Base-by-base conservation (phyloP, 1,139 yeast genomes). In the Kodamaea ohmeri region DNA sequence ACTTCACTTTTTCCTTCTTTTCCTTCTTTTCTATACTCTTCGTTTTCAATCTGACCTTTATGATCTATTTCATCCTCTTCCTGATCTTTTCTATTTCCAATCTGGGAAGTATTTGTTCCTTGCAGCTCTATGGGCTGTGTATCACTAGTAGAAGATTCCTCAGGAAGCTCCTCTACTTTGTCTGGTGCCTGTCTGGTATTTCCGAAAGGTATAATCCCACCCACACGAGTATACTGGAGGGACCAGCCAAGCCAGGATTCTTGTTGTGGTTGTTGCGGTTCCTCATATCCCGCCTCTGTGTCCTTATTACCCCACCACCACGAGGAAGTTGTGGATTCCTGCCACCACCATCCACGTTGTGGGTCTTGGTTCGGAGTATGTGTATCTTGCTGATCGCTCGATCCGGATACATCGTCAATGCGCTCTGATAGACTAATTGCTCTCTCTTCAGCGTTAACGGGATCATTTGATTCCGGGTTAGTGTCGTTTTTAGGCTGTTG, bases 181-280 rank as follows among this genome's bases (percentile, higher is more conserved):
- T n/a, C n/a, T n/a, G n/a, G n/a, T n/a, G n/a, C n/a, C n/a, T 9
- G 13, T 25, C 27, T n/a, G 9, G 12, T 25, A 13, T 12, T 12
- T 6, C 31, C 12, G 12, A n/a, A 27, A 4, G 19, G 53, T 55
- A 46, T 45, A 6, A 48, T 48, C 3, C 53, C 45, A 32, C 55
- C 49, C 36, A 44, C 38, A 29, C 50, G 38, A 25, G 44, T 24
- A 30, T 51, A 46, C 16, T 45, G 49, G 2, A 37, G 28, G 5
- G 50, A 44, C 50, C 50, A 47, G 25, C 45, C 50, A 1, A 47
- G 35, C 50, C 50, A 47, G 4, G 36, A 28, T 15, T 38, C 45
- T 17, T n/a, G n/a, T n/a, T n/a, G n/a, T n/a, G n/a, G n/a, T n/a
- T n/a, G n/a, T n/a, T n/a, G n/a, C n/a, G n/a, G n/a, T n/a, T 5